These are phyloP conservation scores for Sporobolomyces roseus DNA, from an alignment of 768 basidiomycete species.

Conservation along the genomic window DNA sequence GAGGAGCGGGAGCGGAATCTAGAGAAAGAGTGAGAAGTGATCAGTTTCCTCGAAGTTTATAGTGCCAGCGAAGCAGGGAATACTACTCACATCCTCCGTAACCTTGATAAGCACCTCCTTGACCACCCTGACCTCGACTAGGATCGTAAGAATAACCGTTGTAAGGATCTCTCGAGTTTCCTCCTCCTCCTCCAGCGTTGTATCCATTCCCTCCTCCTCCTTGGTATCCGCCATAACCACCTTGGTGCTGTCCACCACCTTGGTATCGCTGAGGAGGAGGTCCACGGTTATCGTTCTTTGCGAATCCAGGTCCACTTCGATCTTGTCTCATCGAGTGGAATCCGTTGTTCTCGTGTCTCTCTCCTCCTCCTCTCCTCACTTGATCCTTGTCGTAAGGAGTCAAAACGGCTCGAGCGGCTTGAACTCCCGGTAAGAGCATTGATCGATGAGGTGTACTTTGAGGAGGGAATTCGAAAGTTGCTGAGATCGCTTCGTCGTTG, in stretches of 20 bases:
- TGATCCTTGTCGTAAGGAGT: constrained; percentile 66
- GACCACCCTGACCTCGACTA: background rate
- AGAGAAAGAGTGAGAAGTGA: background rate
- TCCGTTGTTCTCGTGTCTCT: constrained; percentile 32
- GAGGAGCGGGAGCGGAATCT: constrained; percentile 4
- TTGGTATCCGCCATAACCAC: background rate
- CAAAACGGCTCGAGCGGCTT: constrained; percentile 60
- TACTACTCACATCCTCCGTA: constrained; percentile 26
- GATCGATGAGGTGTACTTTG: constrained; percentile 82
- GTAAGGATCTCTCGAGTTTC: constrained; percentile 24
- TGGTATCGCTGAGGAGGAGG: background rate
- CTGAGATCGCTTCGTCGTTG: constrained; percentile 82
- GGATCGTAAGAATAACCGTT: constrained; percentile 29
- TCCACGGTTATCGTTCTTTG: constrained; percentile 24
- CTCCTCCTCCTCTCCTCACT: constrained; percentile 41
- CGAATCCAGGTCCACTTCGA: constrained; percentile 30
- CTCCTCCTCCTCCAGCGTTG: background rate
- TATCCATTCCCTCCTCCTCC: constrained; percentile 17
- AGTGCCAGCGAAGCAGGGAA: background rate
- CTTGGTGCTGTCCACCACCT: too few species aligned
- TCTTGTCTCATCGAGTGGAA: constrained; percentile 36
- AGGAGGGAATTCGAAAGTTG: constrained; percentile 80
- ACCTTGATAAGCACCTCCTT: background rate
- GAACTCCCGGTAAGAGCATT: constrained; percentile 69
- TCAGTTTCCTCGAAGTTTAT: too few species aligned